These are phyloP conservation scores for Colletotrichum sp. DNA, from an alignment of 2,329 filamentous ascomycete species.

Conservation along the genomic window DNA sequence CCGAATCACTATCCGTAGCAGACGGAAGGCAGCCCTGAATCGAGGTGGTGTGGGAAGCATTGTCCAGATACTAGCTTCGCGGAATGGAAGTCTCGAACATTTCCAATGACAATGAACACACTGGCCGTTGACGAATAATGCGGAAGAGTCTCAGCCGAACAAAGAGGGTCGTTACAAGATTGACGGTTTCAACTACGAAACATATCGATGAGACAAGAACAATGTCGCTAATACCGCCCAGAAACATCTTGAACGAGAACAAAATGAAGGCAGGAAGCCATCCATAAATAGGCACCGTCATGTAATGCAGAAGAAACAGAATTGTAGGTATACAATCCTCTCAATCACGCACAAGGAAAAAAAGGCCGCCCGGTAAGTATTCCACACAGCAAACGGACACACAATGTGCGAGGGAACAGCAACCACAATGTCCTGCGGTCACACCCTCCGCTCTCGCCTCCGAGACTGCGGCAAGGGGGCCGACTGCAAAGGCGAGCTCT, in stretches of 20 bases:
- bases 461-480: slow-evolving; percentile 10
- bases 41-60: neutral
- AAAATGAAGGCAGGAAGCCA: neutral
- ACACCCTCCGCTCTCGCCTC: slow-evolving; percentile 24
- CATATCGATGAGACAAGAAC: neutral
- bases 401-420: slow-evolving; percentile 29
- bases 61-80: neutral
- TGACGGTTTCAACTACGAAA: neutral
- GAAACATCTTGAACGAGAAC: neutral
- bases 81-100: neutral
- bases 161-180: neutral
- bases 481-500: neutral
- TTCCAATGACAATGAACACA: neutral
- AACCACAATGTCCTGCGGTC: slow-evolving; percentile 29
- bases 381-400: neutral
- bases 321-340: neutral
- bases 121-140: neutral
- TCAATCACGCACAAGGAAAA: neutral
- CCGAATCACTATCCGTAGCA: neutral
- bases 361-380: neutral
- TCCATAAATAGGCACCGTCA: slow-evolving; percentile 22
- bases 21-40: neutral
- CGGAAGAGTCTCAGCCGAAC: neutral
- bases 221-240: neutral
- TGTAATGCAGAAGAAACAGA: neutral